Conservation (phyloP, 495 filamentous ascomycete genomes). For the Cairneyella variabilis region DNA sequence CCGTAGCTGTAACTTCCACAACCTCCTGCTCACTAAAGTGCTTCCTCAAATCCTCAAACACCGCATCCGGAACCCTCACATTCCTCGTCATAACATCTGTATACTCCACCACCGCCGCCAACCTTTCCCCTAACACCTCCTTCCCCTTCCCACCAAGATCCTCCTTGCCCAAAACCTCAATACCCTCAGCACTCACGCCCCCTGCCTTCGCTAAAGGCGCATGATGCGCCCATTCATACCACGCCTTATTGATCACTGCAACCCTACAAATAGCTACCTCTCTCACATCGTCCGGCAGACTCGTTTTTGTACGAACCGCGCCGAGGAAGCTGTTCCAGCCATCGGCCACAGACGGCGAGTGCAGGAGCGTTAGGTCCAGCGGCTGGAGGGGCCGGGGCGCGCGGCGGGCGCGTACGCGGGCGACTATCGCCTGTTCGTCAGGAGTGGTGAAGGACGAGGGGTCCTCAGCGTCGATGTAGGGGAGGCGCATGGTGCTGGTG, state of each 20-base stretch:
- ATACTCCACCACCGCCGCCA: constrained; percentile 64
- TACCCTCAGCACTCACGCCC: constrained; percentile 24
- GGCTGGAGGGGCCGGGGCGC: constrained; percentile 60
- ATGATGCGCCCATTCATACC: constrained; percentile 79
- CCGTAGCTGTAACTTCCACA: constrained; percentile 74
- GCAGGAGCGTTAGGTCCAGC: constrained; percentile 70
- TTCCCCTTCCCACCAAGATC: constrained; percentile 3
- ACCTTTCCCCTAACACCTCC: constrained; percentile 43
- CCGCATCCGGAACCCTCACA: constrained; percentile 56
- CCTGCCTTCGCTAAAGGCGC: constrained; percentile 51
- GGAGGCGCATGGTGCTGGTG: constrained; percentile 57
- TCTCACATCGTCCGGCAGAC: constrained; percentile 53
- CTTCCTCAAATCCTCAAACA: constrained; percentile 56
- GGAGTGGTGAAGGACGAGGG: constrained; percentile 42
- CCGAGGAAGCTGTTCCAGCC: constrained; percentile 81
- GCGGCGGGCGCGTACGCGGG: constrained; percentile 59
- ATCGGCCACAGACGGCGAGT: constrained; percentile 66
- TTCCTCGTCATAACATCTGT: constrained; percentile 73
- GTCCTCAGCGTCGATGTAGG: constrained; percentile 56
- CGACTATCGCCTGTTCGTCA: constrained; percentile 52
- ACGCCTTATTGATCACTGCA: constrained; percentile 66
- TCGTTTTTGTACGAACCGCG: constrained; percentile 64
- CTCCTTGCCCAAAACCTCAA: constrained; percentile 18
- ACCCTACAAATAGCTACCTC: constrained; percentile 75
- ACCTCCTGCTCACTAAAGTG: constrained; percentile 63